Evolutionary conservation across 1,284 basidiomycete species (phyloP), one percentile per base, ranked within the genome.

Genomic region (Bjerkandera adusta): DNA sequence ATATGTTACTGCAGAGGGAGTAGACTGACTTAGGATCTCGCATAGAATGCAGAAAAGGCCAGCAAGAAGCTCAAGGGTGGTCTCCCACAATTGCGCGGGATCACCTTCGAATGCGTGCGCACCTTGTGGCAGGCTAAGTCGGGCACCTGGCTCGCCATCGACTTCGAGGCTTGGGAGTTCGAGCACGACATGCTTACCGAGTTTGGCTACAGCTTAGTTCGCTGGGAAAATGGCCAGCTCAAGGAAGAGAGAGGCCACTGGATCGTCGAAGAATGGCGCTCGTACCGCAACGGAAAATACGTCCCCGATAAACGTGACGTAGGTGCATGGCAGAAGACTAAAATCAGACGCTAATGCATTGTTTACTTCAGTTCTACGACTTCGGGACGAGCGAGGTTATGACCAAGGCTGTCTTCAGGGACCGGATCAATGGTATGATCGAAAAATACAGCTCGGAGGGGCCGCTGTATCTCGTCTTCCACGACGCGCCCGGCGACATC

Each of bases 131-230:
- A 65, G 0, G 71, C 72, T 45, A 77, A 79, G 56, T 69, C 63
- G 27, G 86, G 85, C 26, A 75, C 77, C 7, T 91, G 86, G 85
- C 75, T 77, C 56, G 79, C 88, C 11, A 65, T 90, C 41, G 89
- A 92, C 63, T 84, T 92, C 54, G 89, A 92, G 63, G 76, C 75
- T 10, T 91, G 86, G 85, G 89, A 91, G 59, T 67, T 68, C 45
- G 85, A 89, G 27, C 84, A 89, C 56, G 76, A 63, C 1, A 51
- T 83, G 18, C 69, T 89, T 54, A 89, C 85, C 21, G 88, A 92
- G 61, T 83, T 88, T 54, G 88, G 88, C n/a, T 90, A 77, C 72
- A 78, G 79, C 53, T 59, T 69, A 12, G 54, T 81, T 16, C 70
- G 66, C 10, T 89, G 82, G 81, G 70, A 76, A 5, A 68, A 73